Base-by-base conservation (phyloP, 2,329 filamentous ascomycete species). In the Penicillium sp. region DNA sequence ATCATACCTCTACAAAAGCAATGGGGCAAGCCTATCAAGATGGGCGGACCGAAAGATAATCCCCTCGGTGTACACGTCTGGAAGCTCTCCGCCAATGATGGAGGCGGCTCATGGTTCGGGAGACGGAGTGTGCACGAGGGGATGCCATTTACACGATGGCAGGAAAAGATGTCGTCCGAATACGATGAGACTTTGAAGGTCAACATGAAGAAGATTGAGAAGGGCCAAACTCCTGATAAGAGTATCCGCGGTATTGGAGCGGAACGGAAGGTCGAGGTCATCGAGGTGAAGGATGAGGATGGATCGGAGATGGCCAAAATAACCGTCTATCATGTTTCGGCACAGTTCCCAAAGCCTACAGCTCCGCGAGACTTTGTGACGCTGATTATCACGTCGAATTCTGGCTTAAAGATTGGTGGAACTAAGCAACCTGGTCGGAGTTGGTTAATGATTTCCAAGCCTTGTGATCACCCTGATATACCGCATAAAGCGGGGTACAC, bases 101-200 rank as follows among this genome's bases (percentile, higher is more conserved):
- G 91, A 37, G 88, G 88, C 62, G 93, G 93, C 2, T 82, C 90
- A 8, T 98, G 93, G 93, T 98, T 97, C 74, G 91, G 91, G 24
- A 80, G 93, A 54, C 81, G 89, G 48, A 96, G 91, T 70, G 81
- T 96, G 21, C 92, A 97, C 68, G 86, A 90, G 65, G 90, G 88
- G 0, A 72, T 96, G 21, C 81, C 86, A 0, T 96, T 96, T 72
- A 82, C 84, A 21, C 87, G 85, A 70, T 96, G 91, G 87, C 89
- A 87, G 77, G 80, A 81, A 50, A 91, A 89, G 3, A 82, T 97
- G 68, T 82, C 90, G 70, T 80, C 82, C 22, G 93, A 98, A 77
- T 95, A 97, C 71, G 80, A 83, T 0, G 89, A 93, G 74, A 91
- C 88, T 16, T 77, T 96, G 72, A 86, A 86, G 67, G 82, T 88